A percentile compares a stretch with the other conserved stretches of the same genome.
phyloP scores from a whole-genome alignment of 1,284 basidiomycete species.

The Mycosarcoma mackinlayi region DNA sequence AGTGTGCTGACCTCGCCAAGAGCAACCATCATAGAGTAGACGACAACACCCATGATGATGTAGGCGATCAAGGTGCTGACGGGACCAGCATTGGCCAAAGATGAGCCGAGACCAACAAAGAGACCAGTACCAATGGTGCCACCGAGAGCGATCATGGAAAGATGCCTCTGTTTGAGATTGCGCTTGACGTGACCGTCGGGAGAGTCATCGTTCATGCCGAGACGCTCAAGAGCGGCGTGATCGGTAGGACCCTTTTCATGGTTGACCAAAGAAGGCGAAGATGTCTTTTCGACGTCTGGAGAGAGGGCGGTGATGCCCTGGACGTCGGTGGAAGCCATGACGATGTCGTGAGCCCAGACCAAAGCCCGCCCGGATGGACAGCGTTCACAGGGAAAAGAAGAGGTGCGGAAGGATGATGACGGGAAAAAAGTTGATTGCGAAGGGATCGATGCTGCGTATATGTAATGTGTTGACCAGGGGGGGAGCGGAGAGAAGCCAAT shows the following conservation, averaged over 20 bases:
- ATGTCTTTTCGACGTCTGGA: constrained; percentile 34
- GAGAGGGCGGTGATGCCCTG: constrained; percentile 10
- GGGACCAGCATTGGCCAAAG: constrained; percentile 70
- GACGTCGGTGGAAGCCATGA: constrained; percentile 25
- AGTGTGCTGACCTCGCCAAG: constrained; percentile 72
- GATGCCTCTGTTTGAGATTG: constrained; percentile 56
- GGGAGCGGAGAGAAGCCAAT: constrained; percentile 12
- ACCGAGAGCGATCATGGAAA: constrained; percentile 62
- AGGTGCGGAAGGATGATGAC: background rate
- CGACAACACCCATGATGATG: constrained; percentile 63
- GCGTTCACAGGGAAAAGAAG: background rate
- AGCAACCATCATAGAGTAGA: constrained; percentile 67
- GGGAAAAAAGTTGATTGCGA: background rate
- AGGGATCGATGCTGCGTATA: constrained; percentile 6
- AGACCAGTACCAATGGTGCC: constrained; percentile 66
- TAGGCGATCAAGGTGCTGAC: constrained; percentile 69
- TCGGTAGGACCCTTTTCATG: constrained; percentile 20
- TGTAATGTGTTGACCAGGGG: constrained; percentile 7
- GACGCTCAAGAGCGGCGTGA: constrained; percentile 20
- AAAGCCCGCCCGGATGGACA: background rate
- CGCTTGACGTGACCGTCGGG: constrained; percentile 39
- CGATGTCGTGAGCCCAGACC: background rate
- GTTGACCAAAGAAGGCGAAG: constrained; percentile 21
- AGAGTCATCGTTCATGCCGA: constrained; percentile 36
- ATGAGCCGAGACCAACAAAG: constrained; percentile 81